A percentile compares a stretch with the other conserved stretches of the same genome.
Conservation (phyloP, 306 rosid genomes). For the Crotalaria pallida region DNA sequence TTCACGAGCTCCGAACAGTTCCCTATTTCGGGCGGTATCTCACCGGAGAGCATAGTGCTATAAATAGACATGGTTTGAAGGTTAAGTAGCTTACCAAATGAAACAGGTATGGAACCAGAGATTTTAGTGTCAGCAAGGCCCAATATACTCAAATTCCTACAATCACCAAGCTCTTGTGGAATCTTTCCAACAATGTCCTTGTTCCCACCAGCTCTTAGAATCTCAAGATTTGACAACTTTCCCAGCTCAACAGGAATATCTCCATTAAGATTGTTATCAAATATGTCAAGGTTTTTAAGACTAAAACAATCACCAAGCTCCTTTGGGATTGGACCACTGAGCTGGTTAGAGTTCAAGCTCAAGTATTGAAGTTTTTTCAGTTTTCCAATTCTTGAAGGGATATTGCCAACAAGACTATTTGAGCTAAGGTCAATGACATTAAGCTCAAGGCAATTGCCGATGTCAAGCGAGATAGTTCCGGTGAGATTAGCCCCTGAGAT, state of each 20-base stretch:
- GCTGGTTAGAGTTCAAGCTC: slow-evolving; percentile 63
- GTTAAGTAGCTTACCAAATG: slow-evolving; percentile 51
- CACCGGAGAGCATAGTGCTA: slow-evolving; percentile 66
- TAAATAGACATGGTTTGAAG: slow-evolving; percentile 75
- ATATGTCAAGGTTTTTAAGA: slow-evolving; percentile 50
- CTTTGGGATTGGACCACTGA: slow-evolving; percentile 61
- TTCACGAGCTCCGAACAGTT: slow-evolving; percentile 83
- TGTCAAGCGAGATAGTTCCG: slow-evolving; percentile 49
- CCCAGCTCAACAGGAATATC: slow-evolving; percentile 52
- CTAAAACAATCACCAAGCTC: slow-evolving; percentile 52
- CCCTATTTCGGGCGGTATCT: slow-evolving; percentile 77
- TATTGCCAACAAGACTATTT: slow-evolving; percentile 55
- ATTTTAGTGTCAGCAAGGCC: slow-evolving; percentile 78
- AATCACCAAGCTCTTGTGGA: slow-evolving; percentile 59
- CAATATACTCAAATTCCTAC: slow-evolving; percentile 51
- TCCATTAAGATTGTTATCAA: slow-evolving; percentile 59
- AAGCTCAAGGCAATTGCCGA: slow-evolving; percentile 51
- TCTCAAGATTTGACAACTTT: slow-evolving; percentile 47
- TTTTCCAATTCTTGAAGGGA: slow-evolving; percentile 61
- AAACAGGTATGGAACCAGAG: slow-evolving; percentile 64
- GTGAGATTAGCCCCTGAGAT: slow-evolving; percentile 62
- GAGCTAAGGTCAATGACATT: slow-evolving; percentile 54
- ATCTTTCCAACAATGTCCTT: slow-evolving; percentile 57
- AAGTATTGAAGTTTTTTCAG: slow-evolving; percentile 56
- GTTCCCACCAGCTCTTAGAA: slow-evolving; percentile 75